Evolutionary conservation across 2,329 filamentous ascomycete genomes (phyloP).

Genomic region (Colletotrichum incanum): DNA sequence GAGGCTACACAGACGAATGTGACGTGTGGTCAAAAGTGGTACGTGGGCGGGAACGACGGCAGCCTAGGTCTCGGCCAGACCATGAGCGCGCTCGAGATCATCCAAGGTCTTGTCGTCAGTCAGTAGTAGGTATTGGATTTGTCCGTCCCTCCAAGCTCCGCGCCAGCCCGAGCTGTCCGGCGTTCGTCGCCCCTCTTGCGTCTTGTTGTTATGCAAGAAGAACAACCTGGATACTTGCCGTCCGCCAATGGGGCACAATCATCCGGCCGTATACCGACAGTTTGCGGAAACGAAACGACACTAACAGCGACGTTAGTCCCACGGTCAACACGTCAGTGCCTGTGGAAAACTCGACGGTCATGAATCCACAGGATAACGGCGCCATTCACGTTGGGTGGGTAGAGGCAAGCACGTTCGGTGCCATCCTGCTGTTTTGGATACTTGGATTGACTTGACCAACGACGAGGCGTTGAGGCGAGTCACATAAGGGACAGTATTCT

Average conservation of each 20-base stretch:
- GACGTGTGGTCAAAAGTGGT: conserved; percentile 76
- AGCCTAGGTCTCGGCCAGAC: conserved; percentile 72
- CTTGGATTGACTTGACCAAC: background rate
- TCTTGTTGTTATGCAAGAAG: background rate
- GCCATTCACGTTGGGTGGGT: background rate
- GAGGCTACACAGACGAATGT: conserved; percentile 67
- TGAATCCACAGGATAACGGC: background rate
- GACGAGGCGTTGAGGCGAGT: background rate
- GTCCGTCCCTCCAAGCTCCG: background rate
- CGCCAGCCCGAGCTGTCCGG: background rate
- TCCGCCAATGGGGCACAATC: background rate
- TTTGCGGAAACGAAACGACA: background rate
- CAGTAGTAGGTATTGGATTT: conserved; percentile 53
- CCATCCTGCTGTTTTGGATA: conserved; percentile 1
- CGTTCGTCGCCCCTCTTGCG: background rate
- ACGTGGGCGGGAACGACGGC: conserved; percentile 70
- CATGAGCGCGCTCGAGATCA: conserved; percentile 75
- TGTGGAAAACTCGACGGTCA: background rate
- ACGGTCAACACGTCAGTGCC: background rate
- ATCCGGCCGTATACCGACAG: background rate
- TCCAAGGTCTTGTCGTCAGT: conserved; percentile 69
- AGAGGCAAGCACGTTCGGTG: background rate
- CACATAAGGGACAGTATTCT: background rate
- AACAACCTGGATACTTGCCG: background rate
- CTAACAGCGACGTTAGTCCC: background rate